Conservation (phyloP, 148 eudicot species). For the Persicaria maculosa region DNA sequence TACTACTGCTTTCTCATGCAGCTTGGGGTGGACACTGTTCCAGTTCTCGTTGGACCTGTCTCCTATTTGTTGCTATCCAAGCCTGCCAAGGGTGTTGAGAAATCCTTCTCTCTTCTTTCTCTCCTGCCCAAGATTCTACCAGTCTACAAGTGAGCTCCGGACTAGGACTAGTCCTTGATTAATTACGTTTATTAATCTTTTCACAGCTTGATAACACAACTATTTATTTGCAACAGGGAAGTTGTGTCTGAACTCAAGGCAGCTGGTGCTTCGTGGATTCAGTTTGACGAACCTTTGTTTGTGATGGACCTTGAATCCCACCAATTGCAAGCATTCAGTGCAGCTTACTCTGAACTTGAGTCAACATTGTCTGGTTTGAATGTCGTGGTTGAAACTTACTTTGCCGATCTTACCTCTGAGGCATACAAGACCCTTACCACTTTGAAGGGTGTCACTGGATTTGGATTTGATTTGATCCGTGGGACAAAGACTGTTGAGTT, state of each 20-base stretch:
- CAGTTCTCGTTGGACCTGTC: conserved; percentile 63
- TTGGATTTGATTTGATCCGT: conserved; percentile 66
- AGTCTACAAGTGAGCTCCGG: conserved; percentile 40
- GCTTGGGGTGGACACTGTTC: conserved; percentile 60
- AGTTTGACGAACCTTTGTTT: conserved; percentile 62
- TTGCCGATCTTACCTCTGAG: conserved; percentile 58
- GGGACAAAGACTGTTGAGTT: conserved; percentile 57
- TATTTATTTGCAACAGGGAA: conserved; percentile 31
- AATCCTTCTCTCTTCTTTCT: conserved; percentile 50
- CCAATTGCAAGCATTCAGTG: conserved; percentile 42
- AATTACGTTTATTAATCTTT: neutral
- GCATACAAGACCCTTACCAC: conserved; percentile 46
- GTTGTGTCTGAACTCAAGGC: conserved; percentile 56
- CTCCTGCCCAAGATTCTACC: conserved; percentile 46
- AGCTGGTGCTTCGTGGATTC: conserved; percentile 68
- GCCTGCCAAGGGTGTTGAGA: conserved; percentile 49
- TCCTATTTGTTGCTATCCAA: conserved; percentile 53
- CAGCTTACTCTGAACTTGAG: conserved; percentile 50
- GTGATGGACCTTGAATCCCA: conserved; percentile 57
- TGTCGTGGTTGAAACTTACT: conserved; percentile 52
- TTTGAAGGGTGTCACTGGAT: conserved; percentile 53
- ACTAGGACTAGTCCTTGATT: neutral
- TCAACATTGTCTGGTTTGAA: conserved; percentile 44
- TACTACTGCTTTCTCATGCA: conserved; percentile 21
- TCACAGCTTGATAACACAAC: neutral